Evolutionary conservation across 768 basidiomycete genomes (phyloP).

Genomic region (Mycena chlorophos): DNA sequence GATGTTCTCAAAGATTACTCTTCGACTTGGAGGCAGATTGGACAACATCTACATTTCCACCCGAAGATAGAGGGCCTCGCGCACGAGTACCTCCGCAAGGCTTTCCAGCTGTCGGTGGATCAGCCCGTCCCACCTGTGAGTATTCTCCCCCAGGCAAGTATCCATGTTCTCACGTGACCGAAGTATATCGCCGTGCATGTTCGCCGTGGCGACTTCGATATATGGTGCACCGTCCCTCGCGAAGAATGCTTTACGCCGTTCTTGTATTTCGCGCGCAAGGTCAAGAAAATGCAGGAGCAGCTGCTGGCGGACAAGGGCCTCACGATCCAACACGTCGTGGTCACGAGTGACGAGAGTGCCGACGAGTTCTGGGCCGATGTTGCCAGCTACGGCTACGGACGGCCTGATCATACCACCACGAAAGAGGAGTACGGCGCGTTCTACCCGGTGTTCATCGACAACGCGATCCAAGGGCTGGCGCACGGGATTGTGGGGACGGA

Average conservation of each 20-base stretch:
- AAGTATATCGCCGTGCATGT: background rate
- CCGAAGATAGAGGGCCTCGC: constrained; percentile 23
- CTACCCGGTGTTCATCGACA: constrained; percentile 43
- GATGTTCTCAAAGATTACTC: constrained; percentile 24
- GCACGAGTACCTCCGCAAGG: constrained; percentile 21
- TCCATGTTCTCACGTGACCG: background rate
- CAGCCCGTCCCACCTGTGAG: background rate
- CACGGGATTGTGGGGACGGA: constrained; percentile 50
- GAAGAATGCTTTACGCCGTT: background rate
- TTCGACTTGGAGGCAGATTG: constrained; percentile 32
- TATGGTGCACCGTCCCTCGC: background rate
- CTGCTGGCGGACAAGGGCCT: constrained; percentile 24
- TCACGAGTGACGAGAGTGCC: constrained; percentile 29
- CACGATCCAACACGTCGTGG: constrained; percentile 29
- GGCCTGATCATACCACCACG: constrained; percentile 29
- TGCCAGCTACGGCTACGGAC: constrained; percentile 29
- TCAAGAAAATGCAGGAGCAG: constrained; percentile 21
- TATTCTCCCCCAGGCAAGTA: background rate
- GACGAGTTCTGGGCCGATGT: constrained; percentile 6
- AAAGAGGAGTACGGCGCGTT: constrained; percentile 28
- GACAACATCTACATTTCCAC: constrained; percentile 29
- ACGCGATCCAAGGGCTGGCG: constrained; percentile 46
- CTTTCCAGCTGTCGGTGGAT: constrained; percentile 18
- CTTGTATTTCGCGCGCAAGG: no score
- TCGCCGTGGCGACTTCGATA: background rate